Conservation (phyloP, 179 eudicot genomes). For the Spinacia oleracea region DNA sequence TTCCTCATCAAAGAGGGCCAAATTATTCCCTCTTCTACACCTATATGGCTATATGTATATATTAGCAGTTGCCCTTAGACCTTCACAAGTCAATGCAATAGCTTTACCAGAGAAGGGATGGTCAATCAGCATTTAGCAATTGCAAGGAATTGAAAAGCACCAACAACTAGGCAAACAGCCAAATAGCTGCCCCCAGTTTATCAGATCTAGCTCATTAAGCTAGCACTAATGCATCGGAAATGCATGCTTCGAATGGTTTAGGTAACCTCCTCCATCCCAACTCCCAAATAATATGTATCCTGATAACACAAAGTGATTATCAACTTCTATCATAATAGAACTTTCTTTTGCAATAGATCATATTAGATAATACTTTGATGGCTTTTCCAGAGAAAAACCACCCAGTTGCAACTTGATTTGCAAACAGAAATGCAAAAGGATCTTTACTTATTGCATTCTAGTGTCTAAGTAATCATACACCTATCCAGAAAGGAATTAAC, state of each 20-base stretch:
- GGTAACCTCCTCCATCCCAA: background rate
- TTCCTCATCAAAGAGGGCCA: background rate
- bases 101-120: background rate
- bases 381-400: background rate
- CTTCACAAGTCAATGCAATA: background rate
- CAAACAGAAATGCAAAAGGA: background rate
- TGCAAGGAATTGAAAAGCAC: background rate
- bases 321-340: background rate
- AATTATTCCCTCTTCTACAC: background rate
- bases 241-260: background rate
- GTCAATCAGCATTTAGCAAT: background rate
- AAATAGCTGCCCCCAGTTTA: background rate
- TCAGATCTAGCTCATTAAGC: background rate
- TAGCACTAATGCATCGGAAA: background rate
- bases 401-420: background rate
- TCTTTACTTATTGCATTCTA: background rate
- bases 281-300: background rate
- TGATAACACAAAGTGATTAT: background rate
- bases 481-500: background rate
- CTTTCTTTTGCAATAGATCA: background rate
- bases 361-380: background rate
- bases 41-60: too few species aligned
- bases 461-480: background rate
- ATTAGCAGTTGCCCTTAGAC: background rate
- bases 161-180: background rate